Evolutionary conservation across 2,329 filamentous ascomycete species (phyloP).

Genomic region (Tolypocladium pustulatum): DNA sequence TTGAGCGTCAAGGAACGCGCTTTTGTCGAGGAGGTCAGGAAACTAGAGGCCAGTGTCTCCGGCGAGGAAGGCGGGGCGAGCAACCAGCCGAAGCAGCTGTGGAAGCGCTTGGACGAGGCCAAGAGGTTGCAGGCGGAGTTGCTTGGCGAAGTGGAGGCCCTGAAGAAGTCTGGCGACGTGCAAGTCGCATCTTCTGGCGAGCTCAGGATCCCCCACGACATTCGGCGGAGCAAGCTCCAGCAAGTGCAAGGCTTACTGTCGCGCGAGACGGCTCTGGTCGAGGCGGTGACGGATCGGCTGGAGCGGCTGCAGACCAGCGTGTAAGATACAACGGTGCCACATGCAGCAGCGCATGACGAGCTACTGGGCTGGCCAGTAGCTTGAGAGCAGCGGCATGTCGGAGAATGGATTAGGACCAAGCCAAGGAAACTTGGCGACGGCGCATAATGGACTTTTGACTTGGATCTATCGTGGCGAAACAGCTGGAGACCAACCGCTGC

Average conservation of each 20-base stretch:
- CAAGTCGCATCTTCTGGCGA: conserved; percentile 24
- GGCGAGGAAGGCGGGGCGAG: conserved; percentile 21
- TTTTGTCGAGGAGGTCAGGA: conserved; percentile 35
- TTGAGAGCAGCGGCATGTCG: not conserved
- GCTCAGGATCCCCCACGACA: conserved; percentile 45
- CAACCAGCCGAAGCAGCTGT: conserved; percentile 35
- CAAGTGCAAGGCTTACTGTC: conserved; percentile 55
- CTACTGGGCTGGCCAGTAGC: not conserved
- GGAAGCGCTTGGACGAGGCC: conserved; percentile 48
- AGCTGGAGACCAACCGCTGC: not conserved
- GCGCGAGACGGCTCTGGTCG: conserved; percentile 56
- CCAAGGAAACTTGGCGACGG: not conserved
- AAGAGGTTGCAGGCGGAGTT: conserved; percentile 43
- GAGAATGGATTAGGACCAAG: not conserved
- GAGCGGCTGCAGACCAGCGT: conserved; percentile 39
- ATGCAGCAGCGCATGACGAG: not conserved
- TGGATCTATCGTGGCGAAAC: not conserved
- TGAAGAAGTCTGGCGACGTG: conserved; percentile 22
- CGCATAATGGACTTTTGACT: not conserved
- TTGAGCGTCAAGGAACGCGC: conserved; percentile 34
- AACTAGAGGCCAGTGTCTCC: conserved; percentile 42
- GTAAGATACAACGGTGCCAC: conserved; percentile 9
- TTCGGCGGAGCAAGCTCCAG: conserved; percentile 51
- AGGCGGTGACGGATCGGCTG: conserved; percentile 53
- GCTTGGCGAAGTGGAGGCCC: conserved; percentile 35